These are phyloP conservation scores for Penicillium psychrosexuale DNA, from an alignment of 2,329 filamentous ascomycete genomes.

Conservation along the genomic window DNA sequence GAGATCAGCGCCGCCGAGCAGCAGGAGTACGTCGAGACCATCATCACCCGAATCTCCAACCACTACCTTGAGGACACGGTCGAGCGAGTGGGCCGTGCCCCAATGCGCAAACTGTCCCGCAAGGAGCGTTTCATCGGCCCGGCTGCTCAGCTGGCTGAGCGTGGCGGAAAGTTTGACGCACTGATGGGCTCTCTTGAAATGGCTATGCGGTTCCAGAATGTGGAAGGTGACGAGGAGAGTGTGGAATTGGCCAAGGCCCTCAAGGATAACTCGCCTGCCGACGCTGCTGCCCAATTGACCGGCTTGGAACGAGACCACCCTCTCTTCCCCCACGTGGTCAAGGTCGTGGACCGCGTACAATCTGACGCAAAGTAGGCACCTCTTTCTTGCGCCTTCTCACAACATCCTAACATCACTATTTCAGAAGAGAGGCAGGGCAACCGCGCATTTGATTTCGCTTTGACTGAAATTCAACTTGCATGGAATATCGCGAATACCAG, in stretches of 20 bases:
- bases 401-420: conserved; percentile 15
- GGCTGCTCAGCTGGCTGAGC: conserved; percentile 82
- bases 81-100: conserved; percentile 91
- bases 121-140: conserved; percentile 96
- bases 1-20: conserved; percentile 72
- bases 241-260: conserved; percentile 81
- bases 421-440: conserved; percentile 25
- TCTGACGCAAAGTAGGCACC: conserved; percentile 39
- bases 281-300: conserved; percentile 76
- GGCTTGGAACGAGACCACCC: conserved; percentile 74
- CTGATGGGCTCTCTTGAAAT: conserved; percentile 84
- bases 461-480: conserved; percentile 23
- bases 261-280: conserved; percentile 66
- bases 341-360: conserved; percentile 82
- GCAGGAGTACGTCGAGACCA: conserved; percentile 82
- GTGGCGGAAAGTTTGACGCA: conserved; percentile 66
- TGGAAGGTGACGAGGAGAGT: conserved; percentile 88
- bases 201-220: conserved; percentile 92
- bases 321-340: conserved; percentile 70
- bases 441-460: conserved; percentile 28
- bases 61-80: conserved; percentile 88
- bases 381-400: background rate
- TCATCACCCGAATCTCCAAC: conserved; percentile 90
- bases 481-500: conserved; percentile 31
- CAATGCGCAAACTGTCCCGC: conserved; percentile 86